Evolutionary conservation across 495 filamentous ascomycete species (phyloP), one percentile per base, ranked within the genome.

Genomic region (Sabuloglossum arenarium): DNA sequence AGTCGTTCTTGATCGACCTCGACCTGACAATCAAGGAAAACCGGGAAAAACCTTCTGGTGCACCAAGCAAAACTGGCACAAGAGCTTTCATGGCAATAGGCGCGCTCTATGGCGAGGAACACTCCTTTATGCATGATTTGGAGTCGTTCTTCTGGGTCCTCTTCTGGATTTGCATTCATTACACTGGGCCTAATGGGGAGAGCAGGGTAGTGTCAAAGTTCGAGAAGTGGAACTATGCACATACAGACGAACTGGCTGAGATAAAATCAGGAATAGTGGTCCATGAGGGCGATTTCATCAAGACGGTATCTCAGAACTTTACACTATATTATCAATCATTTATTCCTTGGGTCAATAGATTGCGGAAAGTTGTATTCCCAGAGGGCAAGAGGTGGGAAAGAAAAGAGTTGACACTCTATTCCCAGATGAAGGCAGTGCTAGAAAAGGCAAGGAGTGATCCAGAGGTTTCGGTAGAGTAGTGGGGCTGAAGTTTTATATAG

Each of bases 31-130:
- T 68, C 32, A 58, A 55, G 51, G 59, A 59, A n/a, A 54, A 61
- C 12, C 30, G 58, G 54, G 54, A 62, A 29, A 8, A 39, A 32
- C 49, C 58, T 1, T 68, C 63, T 16, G 61, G 63, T 10, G 64
- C 61, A 55, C 49, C 53, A 29, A 58, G 57, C 19, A 68, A 64
- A 60, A 68, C 62, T 23, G 65, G 66, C 21, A 69, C 64, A 6
- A 65, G 62, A 57, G 62, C 61, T 0, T 70, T 70, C 29, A 68
- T 69, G 59, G 59, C 62, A n/a, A n/a, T n/a, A n/a, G n/a, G n/a
- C n/a, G n/a, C n/a, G n/a, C n/a, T n/a, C n/a, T n/a, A n/a, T n/a
- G n/a, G n/a, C n/a, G n/a, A n/a, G n/a, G n/a, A n/a, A n/a, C n/a
- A n/a, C n/a, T n/a, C n/a, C n/a, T n/a, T n/a, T n/a, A n/a, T n/a